Evolutionary conservation across 257 asterid species (phyloP), one percentile per base, ranked within the genome.

Genomic region (Penstemon davidsonii): DNA sequence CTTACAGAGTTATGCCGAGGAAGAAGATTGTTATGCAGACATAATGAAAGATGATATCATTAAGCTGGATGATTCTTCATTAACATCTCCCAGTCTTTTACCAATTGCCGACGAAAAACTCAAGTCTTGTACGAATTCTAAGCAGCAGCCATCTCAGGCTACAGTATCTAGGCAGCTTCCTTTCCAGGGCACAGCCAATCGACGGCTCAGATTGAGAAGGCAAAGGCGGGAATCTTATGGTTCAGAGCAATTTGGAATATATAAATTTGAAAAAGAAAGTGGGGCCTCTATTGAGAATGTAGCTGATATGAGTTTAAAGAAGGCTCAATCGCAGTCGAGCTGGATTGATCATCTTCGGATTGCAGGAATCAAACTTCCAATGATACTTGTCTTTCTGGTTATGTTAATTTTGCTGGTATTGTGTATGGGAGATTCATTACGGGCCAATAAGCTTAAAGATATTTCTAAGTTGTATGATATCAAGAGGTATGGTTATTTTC

Each of bases 31-130:
- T 49, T 49, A 5, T 3, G 6, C n/a, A 9, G 15, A 6, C 4
- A 49, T 49, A 3, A 49, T 49, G 95, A 81, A 88, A 67, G 96
- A 92, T 58, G 95, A 92, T 71, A 92, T 92, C 60, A 74, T 92
- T n/a, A 72, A 77, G 72, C 84, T 90, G 25, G 98, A 88, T 33
- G 89, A 90, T 46, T 68, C 87, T 47, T 72, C 86, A 7, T 43
- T 70, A 5, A 69, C 65, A 53, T 47, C 33, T 50, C 46, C 84
- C 41, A 67, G 71, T 49, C 40, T 47, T 38, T 42, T 55, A 68
- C 69, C 46, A 49, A 64, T 43, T 36, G 55, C 64, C 55, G 45
- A 47, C 4, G 9, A 55, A 39, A 66, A 71, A 42, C 40, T 56
- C 5, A 76, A 60, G 50, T 12, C 75, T 3, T 70, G 71, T 25